Evolutionary conservation across 768 basidiomycete genomes (phyloP), one percentile per base, ranked within the genome.

Genomic region (Cyclocybe aegerita): DNA sequence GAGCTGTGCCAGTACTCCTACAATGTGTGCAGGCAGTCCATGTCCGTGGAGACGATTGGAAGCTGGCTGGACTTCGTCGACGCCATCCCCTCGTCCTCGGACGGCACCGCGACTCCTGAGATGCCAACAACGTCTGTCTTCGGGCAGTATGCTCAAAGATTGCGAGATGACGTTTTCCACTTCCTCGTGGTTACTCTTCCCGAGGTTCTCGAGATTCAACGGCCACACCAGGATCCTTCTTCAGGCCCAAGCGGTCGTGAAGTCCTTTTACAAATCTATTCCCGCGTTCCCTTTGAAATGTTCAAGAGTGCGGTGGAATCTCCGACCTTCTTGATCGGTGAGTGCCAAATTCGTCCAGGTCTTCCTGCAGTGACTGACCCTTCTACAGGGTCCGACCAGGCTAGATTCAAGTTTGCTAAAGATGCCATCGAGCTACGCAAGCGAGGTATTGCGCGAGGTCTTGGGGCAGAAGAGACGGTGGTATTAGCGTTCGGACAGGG

Each of bases 331-430:
- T 80, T 85, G 65, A 88, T 93, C 54, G 90, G 90, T 90, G 33
- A 45, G 73, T 63, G 14, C 39, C 46, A 23, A 49, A 46, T 36
- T 46, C 41, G 15, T 23, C 33, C 17, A 9, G 38, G 9, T 34
- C 35, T 44, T 29, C 29, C 33, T 43, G 51, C 46, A 56, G 53
- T 56, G 49, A 62, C 52, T n/a, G 65, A 52, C 53, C 51, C 31
- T 41, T 15, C 51, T 65, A 58, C 66, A 88, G 88, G 86, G 15
- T 81, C 88, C 50, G 89, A 90, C 70, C 92, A 94, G 65, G 81
- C 83, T 53, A 83, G 93, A 40, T 97, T 94, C 73, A 88, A 87
- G 62, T 95, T 95, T 70, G 91, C 92, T 3, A 95, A 94, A 68
- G 90, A 91, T 56, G 90, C 86, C 9, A 87, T 95, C 61, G 88